Conservation (phyloP, 176 grass and related monocot species). For the Juncus effusus region DNA sequence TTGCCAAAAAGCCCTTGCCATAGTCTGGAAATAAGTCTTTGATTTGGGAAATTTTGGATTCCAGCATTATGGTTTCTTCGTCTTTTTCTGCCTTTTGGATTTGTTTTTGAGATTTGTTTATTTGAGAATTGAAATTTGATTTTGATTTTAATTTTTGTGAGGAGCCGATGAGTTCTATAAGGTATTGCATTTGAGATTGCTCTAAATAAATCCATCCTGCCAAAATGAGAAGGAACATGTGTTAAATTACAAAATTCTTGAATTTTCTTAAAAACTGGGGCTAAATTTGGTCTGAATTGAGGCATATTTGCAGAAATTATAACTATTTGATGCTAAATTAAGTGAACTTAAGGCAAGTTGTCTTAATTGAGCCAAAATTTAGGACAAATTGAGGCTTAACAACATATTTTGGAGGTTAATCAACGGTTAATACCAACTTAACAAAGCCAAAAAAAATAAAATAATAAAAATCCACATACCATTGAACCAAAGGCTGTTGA, state of each 20-base stretch:
- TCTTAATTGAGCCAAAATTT: no score
- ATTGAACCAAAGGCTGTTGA: conserved; percentile 54
- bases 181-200: conserved; percentile 69
- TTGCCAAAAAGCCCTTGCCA: conserved; percentile 76
- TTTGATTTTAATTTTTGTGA: conserved; percentile 15
- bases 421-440: background rate
- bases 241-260: conserved; percentile 12
- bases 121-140: background rate
- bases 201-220: conserved; percentile 93
- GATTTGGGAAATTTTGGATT: conserved; percentile 98
- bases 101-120: background rate
- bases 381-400: no score
- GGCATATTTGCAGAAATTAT: no score
- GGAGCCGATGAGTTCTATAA: conserved; percentile 55
- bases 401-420: no score
- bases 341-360: no score
- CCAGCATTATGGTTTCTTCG: conserved; percentile 63
- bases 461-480: conserved; percentile 33
- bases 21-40: conserved; percentile 88
- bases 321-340: no score
- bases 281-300: no score
- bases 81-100: conserved; percentile 46
- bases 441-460: no score
- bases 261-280: background rate
- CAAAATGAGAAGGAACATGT: conserved; percentile 15